phyloP scores from a whole-genome alignment of 176 grass and related monocot genomes.

The Bromus sterilis region DNA sequence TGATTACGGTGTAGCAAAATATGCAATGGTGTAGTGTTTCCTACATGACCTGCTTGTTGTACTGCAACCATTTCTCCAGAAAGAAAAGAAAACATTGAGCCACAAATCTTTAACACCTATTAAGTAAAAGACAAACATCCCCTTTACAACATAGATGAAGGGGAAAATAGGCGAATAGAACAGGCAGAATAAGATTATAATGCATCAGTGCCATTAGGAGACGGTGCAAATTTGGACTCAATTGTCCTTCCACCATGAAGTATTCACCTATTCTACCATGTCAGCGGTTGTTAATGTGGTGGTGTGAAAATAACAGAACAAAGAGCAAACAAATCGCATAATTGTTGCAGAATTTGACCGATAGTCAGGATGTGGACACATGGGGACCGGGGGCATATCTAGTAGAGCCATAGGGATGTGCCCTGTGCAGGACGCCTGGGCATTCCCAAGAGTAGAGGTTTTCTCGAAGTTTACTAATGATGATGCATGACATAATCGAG shows the following conservation, averaged over 20 bases:
- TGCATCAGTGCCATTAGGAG: neutral
- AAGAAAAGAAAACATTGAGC: neutral
- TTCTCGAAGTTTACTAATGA: too few species aligned
- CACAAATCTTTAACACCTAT: neutral
- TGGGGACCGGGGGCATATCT: neutral
- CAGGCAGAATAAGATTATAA: neutral
- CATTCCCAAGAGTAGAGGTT: neutral
- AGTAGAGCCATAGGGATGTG: neutral
- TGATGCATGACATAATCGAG: too few species aligned
- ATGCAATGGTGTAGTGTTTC: neutral
- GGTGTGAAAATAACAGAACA: too few species aligned
- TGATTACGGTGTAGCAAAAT: neutral
- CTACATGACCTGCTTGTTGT: neutral
- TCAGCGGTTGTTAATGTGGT: neutral
- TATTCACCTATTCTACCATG: neutral
- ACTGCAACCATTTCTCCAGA: conserved; percentile 17
- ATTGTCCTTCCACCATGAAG: neutral
- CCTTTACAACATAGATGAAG: neutral
- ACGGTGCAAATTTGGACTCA: neutral
- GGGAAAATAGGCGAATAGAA: neutral
- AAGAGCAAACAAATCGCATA: neutral
- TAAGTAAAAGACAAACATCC: neutral
- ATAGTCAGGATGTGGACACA: neutral
- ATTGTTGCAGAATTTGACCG: neutral
- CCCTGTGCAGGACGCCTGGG: neutral